Evolutionary conservation across 148 eudicot species (phyloP), one percentile per base, ranked within the genome.

Genomic region (Diospyros kaki): DNA sequence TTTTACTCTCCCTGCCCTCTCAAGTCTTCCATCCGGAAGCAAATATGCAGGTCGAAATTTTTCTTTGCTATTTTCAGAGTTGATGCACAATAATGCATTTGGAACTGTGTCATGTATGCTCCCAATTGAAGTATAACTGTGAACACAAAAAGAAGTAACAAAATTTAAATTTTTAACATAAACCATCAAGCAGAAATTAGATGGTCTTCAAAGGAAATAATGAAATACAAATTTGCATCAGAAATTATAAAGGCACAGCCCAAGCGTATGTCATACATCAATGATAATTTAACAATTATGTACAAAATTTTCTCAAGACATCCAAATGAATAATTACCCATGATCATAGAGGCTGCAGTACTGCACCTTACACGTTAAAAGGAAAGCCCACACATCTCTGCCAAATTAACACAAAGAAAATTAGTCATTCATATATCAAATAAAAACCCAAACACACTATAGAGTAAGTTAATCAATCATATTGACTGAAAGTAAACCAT

Each of bases 301-400:
- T 14, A 77, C 3, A 38, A 56, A 41, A 42, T n/a, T 39, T 59
- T 66, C 38, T 63, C 17, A 42, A 73, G 73, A 50, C 51, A 73
- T 64, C 18, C 17, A 75, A 46, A 64, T 52, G 68, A 72, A 75
- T 39, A 74, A 60, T 79, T 92, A 94, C 98, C 98, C 98, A 82
- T 90, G 91, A 87, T 94, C 98, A 84, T 94, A 94, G 43, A 94
- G 96, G 80, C 92, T 82, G 92, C 98, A 94, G 84, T 94, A 94
- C 6, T 68, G 91, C 81, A 94, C 97, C 86, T 94, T 92, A 89
- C 93, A 90, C 50, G 83, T 88, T 80, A 90, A 78, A 76, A 94
- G 92, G 79, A 94, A 94, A 50, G 93, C 96, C 98, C 98, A 94
- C 9, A 94, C 87, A 85, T 94, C 98, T 82, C 98, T 94, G 96